A percentile compares a stretch with the other conserved stretches of the same genome.
Evolutionary conservation across 208 protist species (phyloP).

Genomic region (Trypanosoma melophagium): DNA sequence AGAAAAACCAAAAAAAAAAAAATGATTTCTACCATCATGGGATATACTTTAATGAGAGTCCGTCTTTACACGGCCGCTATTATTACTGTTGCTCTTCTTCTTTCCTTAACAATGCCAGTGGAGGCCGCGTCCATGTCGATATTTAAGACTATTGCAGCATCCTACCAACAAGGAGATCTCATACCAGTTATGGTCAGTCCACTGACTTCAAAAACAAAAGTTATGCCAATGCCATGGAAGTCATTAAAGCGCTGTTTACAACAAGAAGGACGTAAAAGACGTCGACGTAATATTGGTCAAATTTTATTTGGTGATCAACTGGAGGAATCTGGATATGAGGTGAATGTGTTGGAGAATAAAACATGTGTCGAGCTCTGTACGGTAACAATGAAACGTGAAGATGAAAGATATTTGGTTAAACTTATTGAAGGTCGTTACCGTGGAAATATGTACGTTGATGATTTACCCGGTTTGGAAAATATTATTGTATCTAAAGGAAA

Average conservation of each 20-base stretch:
- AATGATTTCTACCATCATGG: background rate
- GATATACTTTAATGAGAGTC: background rate
- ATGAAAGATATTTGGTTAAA: conserved; percentile 19
- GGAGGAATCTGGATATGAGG: conserved; percentile 75
- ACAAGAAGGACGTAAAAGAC: background rate
- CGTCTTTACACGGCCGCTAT: too few relatives aligned
- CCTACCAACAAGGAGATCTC: conserved; percentile 26
- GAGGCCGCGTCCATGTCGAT: conserved; percentile 11
- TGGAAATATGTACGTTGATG: conserved; percentile 57
- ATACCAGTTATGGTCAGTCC: conserved; percentile 65
- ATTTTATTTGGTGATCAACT: conserved; percentile 88
- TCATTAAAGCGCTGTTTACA: conserved; percentile 75
- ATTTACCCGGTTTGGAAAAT: conserved; percentile 45
- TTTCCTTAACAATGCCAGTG: background rate
- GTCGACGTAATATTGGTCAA: conserved; percentile 73
- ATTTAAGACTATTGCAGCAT: conserved; percentile 21
- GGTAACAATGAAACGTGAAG: conserved; percentile 2
- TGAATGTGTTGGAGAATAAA: conserved; percentile 15
- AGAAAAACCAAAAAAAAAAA: background rate
- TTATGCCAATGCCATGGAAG: conserved; percentile 91
- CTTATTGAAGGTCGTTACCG: conserved; percentile 49
- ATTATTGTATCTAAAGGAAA: background rate
- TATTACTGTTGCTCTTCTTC: background rate
- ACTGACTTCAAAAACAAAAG: conserved; percentile 74
- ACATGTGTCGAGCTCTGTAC: conserved; percentile 30